phyloP scores from a whole-genome alignment of 1,284 basidiomycete species.

The Coriolopsis trogii region DNA sequence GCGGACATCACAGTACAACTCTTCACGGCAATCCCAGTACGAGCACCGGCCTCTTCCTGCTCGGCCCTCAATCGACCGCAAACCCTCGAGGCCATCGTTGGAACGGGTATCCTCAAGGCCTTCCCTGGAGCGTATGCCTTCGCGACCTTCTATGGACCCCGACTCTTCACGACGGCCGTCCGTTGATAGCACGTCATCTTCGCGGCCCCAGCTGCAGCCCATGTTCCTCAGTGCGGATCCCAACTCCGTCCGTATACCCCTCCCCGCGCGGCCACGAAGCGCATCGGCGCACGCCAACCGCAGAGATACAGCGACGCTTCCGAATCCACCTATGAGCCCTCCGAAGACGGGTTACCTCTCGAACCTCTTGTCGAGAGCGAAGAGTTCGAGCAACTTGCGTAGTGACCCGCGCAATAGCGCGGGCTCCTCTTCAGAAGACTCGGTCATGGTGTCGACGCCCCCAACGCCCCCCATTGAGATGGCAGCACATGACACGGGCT shows the following conservation, averaged over 20 bases:
- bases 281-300: conserved; percentile 14
- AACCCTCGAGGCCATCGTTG: neutral
- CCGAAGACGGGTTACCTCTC: conserved; percentile 32
- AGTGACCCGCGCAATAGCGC: conserved; percentile 35
- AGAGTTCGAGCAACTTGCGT: conserved; percentile 25
- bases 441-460: conserved; percentile 34
- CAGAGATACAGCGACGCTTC: conserved; percentile 19
- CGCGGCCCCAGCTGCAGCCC: conserved; percentile 18
- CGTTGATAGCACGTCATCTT: conserved; percentile 12
- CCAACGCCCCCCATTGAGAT: conserved; percentile 34
- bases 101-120: too few relatives aligned
- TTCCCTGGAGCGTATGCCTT: conserved; percentile 11
- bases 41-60: conserved; percentile 16
- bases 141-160: conserved; percentile 15
- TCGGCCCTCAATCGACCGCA: conserved; percentile 12
- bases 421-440: conserved; percentile 39
- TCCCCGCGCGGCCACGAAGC: conserved; percentile 21
- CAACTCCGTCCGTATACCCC: conserved; percentile 16
- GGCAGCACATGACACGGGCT: conserved; percentile 11
- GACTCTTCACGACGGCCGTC: conserved; percentile 9
- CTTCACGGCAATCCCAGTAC: conserved; percentile 1
- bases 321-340: conserved; percentile 28
- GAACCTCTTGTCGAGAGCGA: conserved; percentile 31
- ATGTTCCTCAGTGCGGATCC: conserved; percentile 24
- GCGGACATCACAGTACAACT: too few relatives aligned